Base-by-base conservation (phyloP, 2,329 filamentous ascomycete genomes). In the Berkeleyomyces rouxiae region DNA sequence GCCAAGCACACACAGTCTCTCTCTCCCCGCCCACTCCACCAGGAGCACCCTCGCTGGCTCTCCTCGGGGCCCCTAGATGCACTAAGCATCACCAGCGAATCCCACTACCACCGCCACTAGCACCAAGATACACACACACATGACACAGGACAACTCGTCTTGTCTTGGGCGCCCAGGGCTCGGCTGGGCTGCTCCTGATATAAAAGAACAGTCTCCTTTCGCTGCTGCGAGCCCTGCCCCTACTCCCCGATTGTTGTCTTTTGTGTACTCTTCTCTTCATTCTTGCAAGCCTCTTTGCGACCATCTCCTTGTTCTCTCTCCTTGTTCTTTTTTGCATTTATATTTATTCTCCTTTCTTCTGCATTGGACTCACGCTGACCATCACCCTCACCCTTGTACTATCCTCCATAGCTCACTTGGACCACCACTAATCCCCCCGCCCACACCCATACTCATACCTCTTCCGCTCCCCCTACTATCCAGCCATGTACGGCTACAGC, bases 401-500 rank as follows among this genome's bases (percentile, higher is more conserved):
- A 43, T 9, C 16, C 23, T 33, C 23, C 6, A 4, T 33, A 33
- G 0, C 3, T 3, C 49, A 23, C 13, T 36, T 2, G 7, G 23
- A 36, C 13, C n/a, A 42, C 23, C 39, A 10, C 16, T 42, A 40
- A 13, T 37, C 7, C 37, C 7, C 53, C n/a, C 31, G 11, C 9
- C 7, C n/a, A 13, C 7, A 42, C n/a, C 16, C 31, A 2, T 9
- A 6, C 16, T 4, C 37, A 13, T 4, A 7, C 31, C 47, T 33
- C 4, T 31, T n/a, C 33, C 51, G 13, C 7, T n/a, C 16, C 51
- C n/a, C 51, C 33, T 13, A 2, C 10, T 2, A 7, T 11, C 43
- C 51, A 66, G 64, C 37, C 6, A 74, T 75, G 74, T 72, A 75
- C 68, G 76, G 77, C 13, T 79, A 79, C 66, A 78, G 77, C 65